Percentiles rank a stretch among this genome's conserved stretches.
phyloP scores from a whole-genome alignment of 345 rosid genomes.

The Cardiospermum halicacabum region DNA sequence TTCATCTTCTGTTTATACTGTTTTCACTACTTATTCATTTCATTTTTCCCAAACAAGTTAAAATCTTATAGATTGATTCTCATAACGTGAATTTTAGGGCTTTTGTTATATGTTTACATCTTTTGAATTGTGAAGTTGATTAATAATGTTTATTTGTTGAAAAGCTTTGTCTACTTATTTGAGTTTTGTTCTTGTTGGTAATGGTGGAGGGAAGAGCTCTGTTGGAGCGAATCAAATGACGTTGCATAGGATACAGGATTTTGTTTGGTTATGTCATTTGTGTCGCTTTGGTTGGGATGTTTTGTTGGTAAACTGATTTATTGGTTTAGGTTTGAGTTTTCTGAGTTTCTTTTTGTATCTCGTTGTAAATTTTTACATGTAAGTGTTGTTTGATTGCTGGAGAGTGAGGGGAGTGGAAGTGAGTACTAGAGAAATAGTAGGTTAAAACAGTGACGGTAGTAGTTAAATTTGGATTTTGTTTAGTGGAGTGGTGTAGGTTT shows the following conservation, averaged over 20 bases:
- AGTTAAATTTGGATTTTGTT: neutral
- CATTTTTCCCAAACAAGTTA: neutral
- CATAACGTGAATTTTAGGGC: conserved; percentile 12
- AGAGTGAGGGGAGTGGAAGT: neutral
- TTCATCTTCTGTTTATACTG: neutral
- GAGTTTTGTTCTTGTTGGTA: neutral
- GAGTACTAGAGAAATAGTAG: neutral
- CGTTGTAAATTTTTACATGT: neutral
- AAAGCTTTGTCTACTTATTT: neutral
- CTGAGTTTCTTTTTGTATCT: neutral
- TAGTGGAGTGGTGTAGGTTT: neutral
- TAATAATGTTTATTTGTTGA: conserved; percentile 2
- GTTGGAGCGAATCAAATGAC: neutral
- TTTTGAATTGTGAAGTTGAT: neutral
- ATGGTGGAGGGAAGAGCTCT: neutral
- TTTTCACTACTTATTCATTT: neutral
- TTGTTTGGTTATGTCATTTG: neutral
- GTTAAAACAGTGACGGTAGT: neutral
- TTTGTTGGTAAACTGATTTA: neutral
- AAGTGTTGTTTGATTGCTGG: neutral
- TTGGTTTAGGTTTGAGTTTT: neutral
- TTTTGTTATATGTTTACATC: neutral
- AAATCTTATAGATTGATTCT: neutral
- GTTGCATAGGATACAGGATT: neutral
- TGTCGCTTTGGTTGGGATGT: neutral